phyloP scores from a whole-genome alignment of 805 yeast genomes.

The Debaryomyces tyrocola region DNA sequence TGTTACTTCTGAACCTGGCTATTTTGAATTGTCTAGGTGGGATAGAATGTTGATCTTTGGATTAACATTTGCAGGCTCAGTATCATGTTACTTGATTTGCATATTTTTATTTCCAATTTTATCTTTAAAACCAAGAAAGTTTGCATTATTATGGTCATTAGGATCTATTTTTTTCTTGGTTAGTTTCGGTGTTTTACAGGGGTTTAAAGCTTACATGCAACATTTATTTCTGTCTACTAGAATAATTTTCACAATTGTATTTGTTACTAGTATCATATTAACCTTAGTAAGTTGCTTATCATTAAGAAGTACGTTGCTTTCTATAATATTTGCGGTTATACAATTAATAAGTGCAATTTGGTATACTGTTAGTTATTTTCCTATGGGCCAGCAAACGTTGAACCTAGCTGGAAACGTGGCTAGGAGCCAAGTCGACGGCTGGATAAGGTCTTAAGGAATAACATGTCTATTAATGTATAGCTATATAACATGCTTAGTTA shows the following conservation, averaged over 20 bases:
- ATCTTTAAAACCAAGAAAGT: conserved; percentile 43
- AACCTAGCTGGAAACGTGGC: conserved; percentile 44
- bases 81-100: conserved; percentile 42
- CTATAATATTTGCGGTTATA: conserved; percentile 40
- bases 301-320: conserved; percentile 36
- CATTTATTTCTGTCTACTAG: conserved; percentile 45
- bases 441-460: conserved; percentile 33
- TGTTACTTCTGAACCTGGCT: conserved; percentile 45
- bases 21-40: conserved; percentile 44
- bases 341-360: conserved; percentile 43
- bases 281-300: conserved; percentile 38
- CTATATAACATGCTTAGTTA: conserved; percentile 4
- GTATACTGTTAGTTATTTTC: conserved; percentile 49
- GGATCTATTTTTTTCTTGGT: conserved; percentile 47
- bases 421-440: conserved; percentile 42
- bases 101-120: conserved; percentile 44
- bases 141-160: conserved; percentile 48
- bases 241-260: conserved; percentile 37
- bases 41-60: conserved; percentile 48
- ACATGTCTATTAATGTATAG: conserved; percentile 4
- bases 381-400: conserved; percentile 46
- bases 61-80: conserved; percentile 43
- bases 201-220: conserved; percentile 37
- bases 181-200: conserved; percentile 48
- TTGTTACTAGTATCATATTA: conserved; percentile 38